Evolutionary conservation across 108 stramenopile genomes (phyloP), one percentile per base, ranked within the genome.

Genomic region (Bacterosira constricta): DNA sequence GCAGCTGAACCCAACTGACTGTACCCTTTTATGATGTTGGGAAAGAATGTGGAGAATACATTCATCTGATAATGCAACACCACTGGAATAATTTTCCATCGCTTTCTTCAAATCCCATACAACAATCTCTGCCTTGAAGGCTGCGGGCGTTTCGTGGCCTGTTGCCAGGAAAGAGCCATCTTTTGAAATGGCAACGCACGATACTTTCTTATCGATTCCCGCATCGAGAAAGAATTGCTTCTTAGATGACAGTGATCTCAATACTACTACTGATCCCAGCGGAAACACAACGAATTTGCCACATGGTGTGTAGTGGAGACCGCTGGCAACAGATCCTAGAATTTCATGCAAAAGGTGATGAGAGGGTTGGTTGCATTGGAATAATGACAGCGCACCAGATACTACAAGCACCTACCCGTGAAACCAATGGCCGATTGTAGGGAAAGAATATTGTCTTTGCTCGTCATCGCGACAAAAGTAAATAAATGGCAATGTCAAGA

Each of bases 21-120:
- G 85, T n/a, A 95, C 90, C 27, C 51, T 66, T 20, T 85, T 88
- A 55, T 87, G 72, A 84, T 95, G 94, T 55, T 89, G 92, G 15
- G 54, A 69, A 4, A 93, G 71, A 59, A 86, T 76, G 41, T 91
- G 85, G 25, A 92, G 21, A 17, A 93, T 64, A 36, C 69, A 85
- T 21, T 63, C 81, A 27, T 82, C 79, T 25, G 58, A 64, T 31
- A 31, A 69, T 32, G 37, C 37, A 13, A 47, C 56, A 61, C 54
- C 80, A 37, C 46, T 60, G 35, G 84, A 71, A 39, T 76, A 80
- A 53, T 67, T 57, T 29, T 58, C 54, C 10, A 85, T 66, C 20
- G 88, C 89, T 38, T 76, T 69, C 21, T 61, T 65, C 15, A 92
- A 68, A 75, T 94, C 90, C 92, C 92, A 94, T 10, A 94, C 51